A percentile compares a stretch with the other conserved stretches of the same genome.
Evolutionary conservation across 2,329 filamentous ascomycete species (phyloP).

Genomic region (Talaromyces sp.): DNA sequence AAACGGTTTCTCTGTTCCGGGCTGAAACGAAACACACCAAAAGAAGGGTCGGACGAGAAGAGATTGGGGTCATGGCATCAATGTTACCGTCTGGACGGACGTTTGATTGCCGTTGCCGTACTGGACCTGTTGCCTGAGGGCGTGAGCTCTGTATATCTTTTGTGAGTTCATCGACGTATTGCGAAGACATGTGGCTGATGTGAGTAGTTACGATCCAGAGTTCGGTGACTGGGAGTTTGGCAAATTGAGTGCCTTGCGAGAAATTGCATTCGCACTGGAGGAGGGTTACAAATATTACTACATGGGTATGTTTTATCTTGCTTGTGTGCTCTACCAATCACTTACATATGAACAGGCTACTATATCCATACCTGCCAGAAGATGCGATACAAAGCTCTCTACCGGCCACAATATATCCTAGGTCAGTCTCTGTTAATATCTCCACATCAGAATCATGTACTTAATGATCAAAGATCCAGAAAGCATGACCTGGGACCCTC

Average conservation of each 20-base stretch:
- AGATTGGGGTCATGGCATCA: slow-evolving; percentile 51
- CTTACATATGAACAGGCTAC: slow-evolving; percentile 44
- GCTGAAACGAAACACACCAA: slow-evolving; percentile 38
- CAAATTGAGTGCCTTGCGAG: slow-evolving; percentile 60
- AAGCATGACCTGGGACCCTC: slow-evolving; percentile 43
- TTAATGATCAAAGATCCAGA: slow-evolving; percentile 41
- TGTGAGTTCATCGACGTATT: slow-evolving; percentile 32
- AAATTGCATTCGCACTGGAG: slow-evolving; percentile 56
- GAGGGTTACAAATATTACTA: slow-evolving; percentile 60
- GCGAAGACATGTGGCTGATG: too few species aligned
- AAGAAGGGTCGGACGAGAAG: slow-evolving; percentile 36
- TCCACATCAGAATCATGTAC: background rate
- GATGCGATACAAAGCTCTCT: slow-evolving; percentile 51
- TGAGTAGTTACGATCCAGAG: slow-evolving; percentile 56
- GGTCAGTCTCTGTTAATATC: slow-evolving; percentile 30
- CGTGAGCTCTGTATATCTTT: slow-evolving; percentile 51
- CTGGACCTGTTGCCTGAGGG: slow-evolving; percentile 47
- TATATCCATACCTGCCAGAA: slow-evolving; percentile 59
- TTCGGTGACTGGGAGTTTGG: slow-evolving; percentile 61
- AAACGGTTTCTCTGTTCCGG: slow-evolving; percentile 49
- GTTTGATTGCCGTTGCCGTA: slow-evolving; percentile 48
- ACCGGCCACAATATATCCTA: slow-evolving; percentile 48
- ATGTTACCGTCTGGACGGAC: slow-evolving; percentile 50
- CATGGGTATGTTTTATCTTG: slow-evolving; percentile 50
- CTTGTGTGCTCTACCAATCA: background rate